Conservation (phyloP, 192 early-diverging fungal species). For the Diversispora eburnea region DNA sequence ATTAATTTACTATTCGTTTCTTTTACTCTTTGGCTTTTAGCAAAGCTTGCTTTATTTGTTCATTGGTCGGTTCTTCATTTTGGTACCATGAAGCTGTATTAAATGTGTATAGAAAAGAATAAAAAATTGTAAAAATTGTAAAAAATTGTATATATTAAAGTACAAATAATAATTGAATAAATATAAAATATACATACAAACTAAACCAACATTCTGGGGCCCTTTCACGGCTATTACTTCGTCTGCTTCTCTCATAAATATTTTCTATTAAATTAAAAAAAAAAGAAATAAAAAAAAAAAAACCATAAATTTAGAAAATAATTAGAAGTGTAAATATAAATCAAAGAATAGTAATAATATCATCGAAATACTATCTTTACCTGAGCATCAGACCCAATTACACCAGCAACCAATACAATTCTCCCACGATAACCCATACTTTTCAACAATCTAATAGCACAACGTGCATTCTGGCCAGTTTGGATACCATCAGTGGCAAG, state of each 20-base stretch:
- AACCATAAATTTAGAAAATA: neutral
- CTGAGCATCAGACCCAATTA: constrained; percentile 28
- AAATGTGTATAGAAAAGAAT: neutral
- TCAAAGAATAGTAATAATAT: neutral
- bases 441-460: neutral
- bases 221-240: constrained; percentile 2
- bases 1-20: neutral
- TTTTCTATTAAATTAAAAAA: neutral
- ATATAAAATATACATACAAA: neutral
- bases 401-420: constrained; percentile 22
- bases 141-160: neutral
- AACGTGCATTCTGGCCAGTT: constrained; percentile 20
- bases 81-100: constrained; percentile 18
- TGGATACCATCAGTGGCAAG: constrained; percentile 27
- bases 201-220: constrained; percentile 18
- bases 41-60: constrained; percentile 2
- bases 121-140: neutral
- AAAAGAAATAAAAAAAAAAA: neutral
- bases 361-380: neutral
- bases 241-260: constrained; percentile 12
- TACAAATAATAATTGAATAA: neutral
- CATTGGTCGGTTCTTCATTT: neutral
- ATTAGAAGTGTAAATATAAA: neutral
- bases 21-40: neutral
- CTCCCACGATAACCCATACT: constrained; percentile 12